These are phyloP conservation scores for Hypoxylon sp. DNA, from an alignment of 2,329 filamentous ascomycete species.

Conservation along the genomic window DNA sequence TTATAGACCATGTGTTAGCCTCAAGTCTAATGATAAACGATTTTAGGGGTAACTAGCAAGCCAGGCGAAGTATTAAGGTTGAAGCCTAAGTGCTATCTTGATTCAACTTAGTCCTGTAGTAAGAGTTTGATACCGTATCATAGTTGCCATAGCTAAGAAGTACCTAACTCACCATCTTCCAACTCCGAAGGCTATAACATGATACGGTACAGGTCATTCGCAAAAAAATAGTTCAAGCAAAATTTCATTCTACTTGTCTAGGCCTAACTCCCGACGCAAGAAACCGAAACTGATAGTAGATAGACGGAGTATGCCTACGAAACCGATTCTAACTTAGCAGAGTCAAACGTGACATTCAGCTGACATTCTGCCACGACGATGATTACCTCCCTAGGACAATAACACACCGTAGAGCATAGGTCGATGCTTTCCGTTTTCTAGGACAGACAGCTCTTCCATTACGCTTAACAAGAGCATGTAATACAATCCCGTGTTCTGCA, in stretches of 20 bases:
- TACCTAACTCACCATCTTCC: no score
- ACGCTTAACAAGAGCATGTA: neutral
- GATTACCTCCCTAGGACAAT: no score
- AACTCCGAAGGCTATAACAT: no score
- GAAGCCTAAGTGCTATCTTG: neutral
- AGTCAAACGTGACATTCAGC: no score
- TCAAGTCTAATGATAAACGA: neutral
- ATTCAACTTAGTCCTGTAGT: neutral
- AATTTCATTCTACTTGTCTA: neutral
- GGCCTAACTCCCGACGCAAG: no score
- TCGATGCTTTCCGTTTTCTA: neutral
- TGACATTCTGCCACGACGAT: no score
- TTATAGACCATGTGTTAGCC: no score
- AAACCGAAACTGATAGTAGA: neutral
- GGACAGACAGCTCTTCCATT: neutral
- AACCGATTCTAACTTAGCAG: no score
- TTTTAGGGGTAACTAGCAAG: neutral
- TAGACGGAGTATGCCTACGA: no score
- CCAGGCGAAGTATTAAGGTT: neutral
- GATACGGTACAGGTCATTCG: neutral
- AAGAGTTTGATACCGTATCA: neutral
- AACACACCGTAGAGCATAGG: neutral
- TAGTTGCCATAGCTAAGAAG: no score
- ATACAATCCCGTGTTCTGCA: conserved; percentile 3
- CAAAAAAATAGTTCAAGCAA: neutral